phyloP scores from a whole-genome alignment of 495 filamentous ascomycete genomes.

The Pyrenula aspistea region DNA sequence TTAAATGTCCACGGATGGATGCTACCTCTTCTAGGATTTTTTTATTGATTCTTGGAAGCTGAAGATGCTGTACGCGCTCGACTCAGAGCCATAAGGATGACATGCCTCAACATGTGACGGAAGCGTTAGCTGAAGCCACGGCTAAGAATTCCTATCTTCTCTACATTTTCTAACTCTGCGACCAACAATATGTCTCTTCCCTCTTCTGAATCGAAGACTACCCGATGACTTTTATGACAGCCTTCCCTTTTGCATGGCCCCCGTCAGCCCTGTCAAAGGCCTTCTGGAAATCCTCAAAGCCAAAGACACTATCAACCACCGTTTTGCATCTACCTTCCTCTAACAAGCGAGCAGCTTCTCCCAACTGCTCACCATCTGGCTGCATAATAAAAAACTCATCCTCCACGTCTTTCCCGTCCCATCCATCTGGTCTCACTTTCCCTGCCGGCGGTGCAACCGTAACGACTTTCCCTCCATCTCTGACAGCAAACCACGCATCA shows the following conservation, averaged over 20 bases:
- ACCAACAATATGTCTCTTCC: too few species aligned
- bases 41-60: too few species aligned
- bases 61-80: too few species aligned
- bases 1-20: too few species aligned
- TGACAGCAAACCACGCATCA: slow-evolving; percentile 33
- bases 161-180: too few species aligned
- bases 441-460: slow-evolving; percentile 41
- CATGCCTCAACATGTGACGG: too few species aligned
- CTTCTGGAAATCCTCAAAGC: slow-evolving; percentile 45
- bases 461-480: slow-evolving; percentile 28
- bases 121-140: too few species aligned
- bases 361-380: slow-evolving; percentile 25
- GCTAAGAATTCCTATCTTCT: too few species aligned
- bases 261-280: slow-evolving; percentile 31
- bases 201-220: too few species aligned
- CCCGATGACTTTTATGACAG: slow-evolving; percentile 22
- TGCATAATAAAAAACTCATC: slow-evolving; percentile 33
- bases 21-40: too few species aligned
- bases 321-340: slow-evolving; percentile 25
- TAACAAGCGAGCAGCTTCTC: slow-evolving; percentile 26
- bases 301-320: slow-evolving; percentile 33
- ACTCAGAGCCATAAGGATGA: too few species aligned
- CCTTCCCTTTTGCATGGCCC: slow-evolving; percentile 28
- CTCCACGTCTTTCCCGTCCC: slow-evolving; percentile 14
- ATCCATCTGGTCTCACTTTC: slow-evolving; percentile 7